Evolutionary conservation across 139 green algal species (phyloP).

Genomic region (Picochlorum sp.): DNA sequence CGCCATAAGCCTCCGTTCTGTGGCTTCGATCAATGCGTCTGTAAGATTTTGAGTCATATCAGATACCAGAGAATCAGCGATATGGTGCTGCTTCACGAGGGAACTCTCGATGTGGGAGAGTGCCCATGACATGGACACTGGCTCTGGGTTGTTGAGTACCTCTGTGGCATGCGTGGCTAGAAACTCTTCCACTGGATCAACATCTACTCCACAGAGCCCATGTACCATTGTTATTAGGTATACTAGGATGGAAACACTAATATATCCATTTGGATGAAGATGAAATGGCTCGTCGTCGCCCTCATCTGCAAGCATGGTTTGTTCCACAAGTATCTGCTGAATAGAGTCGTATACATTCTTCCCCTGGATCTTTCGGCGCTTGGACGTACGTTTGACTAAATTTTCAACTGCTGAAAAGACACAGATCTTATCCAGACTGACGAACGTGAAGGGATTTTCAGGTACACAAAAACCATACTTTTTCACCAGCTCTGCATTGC

Average conservation of each 20-base stretch:
- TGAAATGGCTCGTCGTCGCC: conserved; percentile 38
- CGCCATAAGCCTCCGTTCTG: background rate
- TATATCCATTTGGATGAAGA: conserved; percentile 30
- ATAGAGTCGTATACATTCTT: conserved; percentile 1
- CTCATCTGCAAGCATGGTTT: conserved; percentile 22
- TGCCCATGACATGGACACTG: too few species aligned
- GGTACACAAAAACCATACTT: conserved; percentile 60
- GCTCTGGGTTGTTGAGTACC: too few species aligned
- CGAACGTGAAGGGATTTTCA: conserved; percentile 40
- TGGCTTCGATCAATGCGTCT: too few species aligned
- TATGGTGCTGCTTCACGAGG: too few species aligned
- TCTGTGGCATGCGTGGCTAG: background rate
- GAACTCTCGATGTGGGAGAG: too few species aligned
- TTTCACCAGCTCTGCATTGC: conserved; percentile 43
- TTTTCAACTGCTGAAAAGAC: background rate
- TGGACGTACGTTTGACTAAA: background rate
- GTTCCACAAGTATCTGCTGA: conserved; percentile 7
- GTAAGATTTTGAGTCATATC: too few species aligned
- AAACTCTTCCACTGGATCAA: background rate
- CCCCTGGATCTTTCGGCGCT: background rate
- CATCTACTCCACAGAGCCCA: background rate
- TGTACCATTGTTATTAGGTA: background rate
- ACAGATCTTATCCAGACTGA: background rate
- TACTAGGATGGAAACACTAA: conserved; percentile 7
- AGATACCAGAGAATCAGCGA: too few species aligned